Conservation (phyloP, 345 rosid species). For the Citrus sp. region DNA sequence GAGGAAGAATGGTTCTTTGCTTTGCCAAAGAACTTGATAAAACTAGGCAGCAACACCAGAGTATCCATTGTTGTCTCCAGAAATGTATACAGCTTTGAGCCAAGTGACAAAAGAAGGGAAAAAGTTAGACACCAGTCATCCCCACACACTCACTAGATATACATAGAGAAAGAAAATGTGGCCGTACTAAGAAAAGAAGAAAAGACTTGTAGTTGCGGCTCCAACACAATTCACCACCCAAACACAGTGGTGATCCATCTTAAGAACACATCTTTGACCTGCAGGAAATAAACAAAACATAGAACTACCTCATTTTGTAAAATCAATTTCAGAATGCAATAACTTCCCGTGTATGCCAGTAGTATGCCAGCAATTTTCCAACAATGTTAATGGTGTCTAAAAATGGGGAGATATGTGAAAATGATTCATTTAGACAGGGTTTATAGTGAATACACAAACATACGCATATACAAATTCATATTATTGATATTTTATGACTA, state of each 20-base stretch:
- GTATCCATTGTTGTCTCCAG: conserved; percentile 74
- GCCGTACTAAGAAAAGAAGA: conserved; percentile 86
- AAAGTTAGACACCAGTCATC: background rate
- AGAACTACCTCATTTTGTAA: background rate
- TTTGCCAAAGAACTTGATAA: conserved; percentile 59
- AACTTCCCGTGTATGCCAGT: background rate
- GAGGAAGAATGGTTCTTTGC: conserved; percentile 51
- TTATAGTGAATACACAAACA: background rate
- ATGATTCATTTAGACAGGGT: background rate
- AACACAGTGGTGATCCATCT: conserved; percentile 98
- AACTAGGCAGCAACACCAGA: conserved; percentile 63
- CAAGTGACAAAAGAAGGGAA: conserved; percentile 16
- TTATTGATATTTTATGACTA: too few species aligned
- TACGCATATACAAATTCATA: background rate
- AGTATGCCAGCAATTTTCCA: background rate
- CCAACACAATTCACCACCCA: conserved; percentile 99
- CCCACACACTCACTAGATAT: background rate
- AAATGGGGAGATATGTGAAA: background rate
- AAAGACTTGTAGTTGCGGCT: conserved; percentile 88
- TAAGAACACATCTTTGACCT: conserved; percentile 95
- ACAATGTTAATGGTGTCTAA: background rate
- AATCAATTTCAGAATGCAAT: background rate
- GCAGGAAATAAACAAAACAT: conserved; percentile 10
- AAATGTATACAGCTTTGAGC: conserved; percentile 67
- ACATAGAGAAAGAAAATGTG: background rate